Base-by-base conservation (phyloP, 2,329 filamentous ascomycete genomes). In the Acrocalymma vagum region DNA sequence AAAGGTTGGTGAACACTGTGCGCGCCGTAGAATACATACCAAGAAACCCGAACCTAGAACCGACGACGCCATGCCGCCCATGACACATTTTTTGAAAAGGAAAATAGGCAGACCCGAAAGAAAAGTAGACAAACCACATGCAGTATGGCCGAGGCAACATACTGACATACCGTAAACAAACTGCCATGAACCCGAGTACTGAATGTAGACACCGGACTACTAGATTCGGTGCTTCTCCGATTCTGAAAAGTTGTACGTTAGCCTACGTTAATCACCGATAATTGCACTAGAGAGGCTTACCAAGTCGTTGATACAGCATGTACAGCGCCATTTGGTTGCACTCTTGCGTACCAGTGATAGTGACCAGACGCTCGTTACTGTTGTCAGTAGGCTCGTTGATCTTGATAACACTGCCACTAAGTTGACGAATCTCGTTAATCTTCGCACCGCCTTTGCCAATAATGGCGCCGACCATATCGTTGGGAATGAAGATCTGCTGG, bases 291-390 rank as follows among this genome's bases (percentile, higher is more conserved):
- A 10, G 20, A 31, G 20, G 33, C 80, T 75, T 65, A 96, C 94
- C 94, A 70, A 99, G 87, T 80, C 94, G 85, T 45, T 90, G 95
- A 74, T 99, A 99, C 39, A 99, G 83, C 92, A 99, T 96, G 76
- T 97, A 99, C 40, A 99, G 76, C n/a, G 94, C 94, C 92, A 99
- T 97, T 65, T 96, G 90, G 75, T 99, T 99, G 78, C 91, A 96
- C 74, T 99, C 94, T 62, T 95, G 91, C 5, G 94, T 97, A 53
- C 94, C 94, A 2, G 94, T 96, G 58, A 99, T 95, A 11, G 94
- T 99, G 42, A 99, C 94, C 45, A 99, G 78, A 50, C 94, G 87
- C 78, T 99, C 94, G 65, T 97, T 99, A 80, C 90, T 97, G 75
- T 95, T 97, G 72, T 97, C 94, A 71, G 96, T 94, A 1, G 94